Conservation (phyloP, 805 yeast species). For the Candida multigemmis region DNA sequence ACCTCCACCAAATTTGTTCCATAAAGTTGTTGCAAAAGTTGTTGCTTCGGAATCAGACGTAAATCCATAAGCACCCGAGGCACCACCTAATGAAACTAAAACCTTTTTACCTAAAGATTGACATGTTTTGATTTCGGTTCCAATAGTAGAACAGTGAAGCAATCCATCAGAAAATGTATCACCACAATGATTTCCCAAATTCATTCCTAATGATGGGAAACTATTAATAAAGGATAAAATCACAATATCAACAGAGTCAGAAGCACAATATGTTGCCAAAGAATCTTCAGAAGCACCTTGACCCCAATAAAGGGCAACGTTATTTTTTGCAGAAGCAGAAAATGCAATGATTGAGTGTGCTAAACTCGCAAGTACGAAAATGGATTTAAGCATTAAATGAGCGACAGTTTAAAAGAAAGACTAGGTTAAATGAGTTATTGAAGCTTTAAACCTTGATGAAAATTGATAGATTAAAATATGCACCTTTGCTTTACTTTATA, state of each 20-base stretch:
- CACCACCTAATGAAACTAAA: constrained; percentile 60
- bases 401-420: too few species aligned
- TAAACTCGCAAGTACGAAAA: too few species aligned
- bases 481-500: too few species aligned
- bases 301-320: constrained; percentile 22
- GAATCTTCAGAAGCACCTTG: constrained; percentile 24
- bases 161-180: constrained; percentile 31
- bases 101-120: constrained; percentile 74
- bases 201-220: constrained; percentile 39
- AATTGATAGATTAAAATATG: too few species aligned
- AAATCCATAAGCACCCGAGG: constrained; percentile 32
- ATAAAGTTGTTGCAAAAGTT: constrained; percentile 35
- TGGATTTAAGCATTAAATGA: too few species aligned
- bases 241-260: constrained; percentile 62
- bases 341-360: too few species aligned
- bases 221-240: constrained; percentile 60
- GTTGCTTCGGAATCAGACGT: constrained; percentile 40
- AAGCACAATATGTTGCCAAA: constrained; percentile 48
- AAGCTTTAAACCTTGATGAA: too few species aligned
- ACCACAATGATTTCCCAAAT: constrained; percentile 43
- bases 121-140: constrained; percentile 62
- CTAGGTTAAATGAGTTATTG: too few species aligned
- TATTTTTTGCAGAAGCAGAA: too few species aligned
- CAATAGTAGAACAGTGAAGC: constrained; percentile 34
- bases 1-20: constrained; percentile 33